phyloP scores from a whole-genome alignment of 2,329 filamentous ascomycete genomes.

The Kalaharituber pfeilii region DNA sequence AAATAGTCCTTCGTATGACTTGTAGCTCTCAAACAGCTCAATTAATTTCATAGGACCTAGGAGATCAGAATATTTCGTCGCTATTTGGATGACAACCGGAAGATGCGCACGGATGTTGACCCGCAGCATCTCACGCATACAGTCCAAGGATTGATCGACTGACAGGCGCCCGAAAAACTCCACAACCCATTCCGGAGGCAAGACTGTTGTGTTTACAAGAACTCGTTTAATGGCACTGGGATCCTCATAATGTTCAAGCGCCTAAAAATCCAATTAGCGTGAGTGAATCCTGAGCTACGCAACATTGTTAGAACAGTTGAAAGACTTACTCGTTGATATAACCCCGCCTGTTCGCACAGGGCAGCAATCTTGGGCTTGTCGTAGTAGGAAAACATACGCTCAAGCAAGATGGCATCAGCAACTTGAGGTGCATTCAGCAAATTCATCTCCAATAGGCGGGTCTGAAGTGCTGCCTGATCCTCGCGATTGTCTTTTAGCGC shows the following conservation, averaged over 20 bases:
- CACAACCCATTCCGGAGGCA: constrained; percentile 76
- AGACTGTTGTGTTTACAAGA: constrained; percentile 61
- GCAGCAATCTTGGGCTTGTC: constrained; percentile 77
- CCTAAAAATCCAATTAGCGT: constrained; percentile 26
- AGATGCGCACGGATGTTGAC: constrained; percentile 93
- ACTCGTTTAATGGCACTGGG: constrained; percentile 78
- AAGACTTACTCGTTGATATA: constrained; percentile 45
- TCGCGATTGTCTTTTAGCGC: constrained; percentile 87
- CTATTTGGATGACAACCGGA: constrained; percentile 83
- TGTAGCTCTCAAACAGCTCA: constrained; percentile 91
- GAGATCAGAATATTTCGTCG: constrained; percentile 94
- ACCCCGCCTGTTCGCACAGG: constrained; percentile 81
- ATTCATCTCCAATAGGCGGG: constrained; percentile 94
- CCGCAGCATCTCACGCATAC: constrained; percentile 90
- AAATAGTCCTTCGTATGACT: constrained; percentile 89
- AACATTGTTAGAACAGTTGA: constrained; percentile 1
- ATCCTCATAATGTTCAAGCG: constrained; percentile 88
- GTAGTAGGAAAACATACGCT: constrained; percentile 97
- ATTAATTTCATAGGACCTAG: constrained; percentile 76
- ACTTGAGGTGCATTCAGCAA: constrained; percentile 91
- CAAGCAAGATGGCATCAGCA: constrained; percentile 90
- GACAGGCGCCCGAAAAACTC: constrained; percentile 88
- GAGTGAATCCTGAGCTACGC: background rate
- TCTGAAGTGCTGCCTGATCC: constrained; percentile 85
- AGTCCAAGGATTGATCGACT: constrained; percentile 86